phyloP scores from a whole-genome alignment of 495 filamentous ascomycete genomes.

The Lasiosphaeria hispida region DNA sequence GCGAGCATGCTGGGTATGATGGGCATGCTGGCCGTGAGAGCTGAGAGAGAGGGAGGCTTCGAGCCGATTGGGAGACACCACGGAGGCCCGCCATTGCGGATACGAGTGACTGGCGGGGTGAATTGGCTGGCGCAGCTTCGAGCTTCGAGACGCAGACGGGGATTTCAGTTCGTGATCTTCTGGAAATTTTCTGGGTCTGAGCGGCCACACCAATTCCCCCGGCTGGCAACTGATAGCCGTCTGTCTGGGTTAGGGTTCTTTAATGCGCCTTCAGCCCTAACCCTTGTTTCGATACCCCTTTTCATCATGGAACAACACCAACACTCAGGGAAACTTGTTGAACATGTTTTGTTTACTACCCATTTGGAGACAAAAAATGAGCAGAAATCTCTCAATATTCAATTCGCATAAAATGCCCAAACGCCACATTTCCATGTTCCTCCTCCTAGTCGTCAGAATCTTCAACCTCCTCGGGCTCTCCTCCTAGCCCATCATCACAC shows the following conservation, averaged over 20 bases:
- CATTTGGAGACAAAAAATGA: too few relatives aligned
- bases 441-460: too few relatives aligned
- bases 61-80: conserved; percentile 28
- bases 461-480: too few relatives aligned
- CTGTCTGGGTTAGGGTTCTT: conserved; percentile 22
- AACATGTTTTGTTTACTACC: too few relatives aligned
- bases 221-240: background rate
- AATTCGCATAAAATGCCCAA: too few relatives aligned
- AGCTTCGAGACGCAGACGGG: conserved; percentile 8
- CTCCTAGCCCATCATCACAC: too few relatives aligned
- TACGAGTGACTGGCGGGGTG: background rate
- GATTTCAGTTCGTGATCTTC: background rate
- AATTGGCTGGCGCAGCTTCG: conserved; percentile 17
- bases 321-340: too few relatives aligned
- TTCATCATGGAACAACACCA: too few relatives aligned
- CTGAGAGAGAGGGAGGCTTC: conserved; percentile 28
- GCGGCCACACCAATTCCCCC: background rate
- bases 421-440: too few relatives aligned
- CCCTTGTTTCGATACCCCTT: background rate
- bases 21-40: conserved; percentile 16
- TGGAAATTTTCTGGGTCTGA: conserved; percentile 17
- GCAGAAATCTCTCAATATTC: too few relatives aligned
- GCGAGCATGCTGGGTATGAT: conserved; percentile 22
- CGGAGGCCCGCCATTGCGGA: conserved; percentile 35
- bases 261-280: background rate